Base-by-base conservation (phyloP, 768 basidiomycete species). In the Lactifluus echinatus region DNA sequence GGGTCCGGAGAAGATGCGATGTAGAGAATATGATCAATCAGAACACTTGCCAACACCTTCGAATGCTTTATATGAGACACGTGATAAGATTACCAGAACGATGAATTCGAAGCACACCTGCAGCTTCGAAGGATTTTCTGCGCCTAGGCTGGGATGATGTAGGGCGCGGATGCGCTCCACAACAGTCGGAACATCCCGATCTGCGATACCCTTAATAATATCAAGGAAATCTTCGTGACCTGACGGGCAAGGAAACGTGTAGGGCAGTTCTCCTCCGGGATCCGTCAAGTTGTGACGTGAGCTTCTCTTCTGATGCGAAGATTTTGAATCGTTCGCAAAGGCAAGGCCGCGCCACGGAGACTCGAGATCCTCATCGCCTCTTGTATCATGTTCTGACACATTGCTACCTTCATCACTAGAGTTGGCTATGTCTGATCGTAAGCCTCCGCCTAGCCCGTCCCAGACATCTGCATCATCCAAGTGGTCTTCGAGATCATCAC, bases 401-500 rank as follows among this genome's bases (percentile, higher is more conserved):
- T 65, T 71, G 21, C 69, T 69, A 31, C 70, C 71, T 15, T 63
- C 50, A 24, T 64, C 64, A 17, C 40, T 37, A 1, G 26, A 40
- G 62, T 62, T 4, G 51, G 55, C 56, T 37, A 40, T 15, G 48
- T n/a, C 34, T 15, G 69, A 70, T 8, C 65, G 65, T 23, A 74
- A 52, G 5, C 72, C 74, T n/a, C 59, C 65, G n/a, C 74, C 74
- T 24, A 74, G 47, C 0, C 60, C 66, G 29, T 46, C 60, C 63
- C 36, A 63, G 19, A 36, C 65, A 59, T 57, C 66, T 21, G 67
- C 66, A 23, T 65, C 68, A 29, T 72, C 67, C 60, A 87, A 92
- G 66, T 94, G 93, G 63, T 95, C 93, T n/a, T 90, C 92, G 43
- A 95, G 70, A 66, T 96, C 94, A 70, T 97, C 95, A 1, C 81